These are phyloP conservation scores for Bromus sterilis DNA, from an alignment of 176 grass and related monocot genomes.

Conservation along the genomic window DNA sequence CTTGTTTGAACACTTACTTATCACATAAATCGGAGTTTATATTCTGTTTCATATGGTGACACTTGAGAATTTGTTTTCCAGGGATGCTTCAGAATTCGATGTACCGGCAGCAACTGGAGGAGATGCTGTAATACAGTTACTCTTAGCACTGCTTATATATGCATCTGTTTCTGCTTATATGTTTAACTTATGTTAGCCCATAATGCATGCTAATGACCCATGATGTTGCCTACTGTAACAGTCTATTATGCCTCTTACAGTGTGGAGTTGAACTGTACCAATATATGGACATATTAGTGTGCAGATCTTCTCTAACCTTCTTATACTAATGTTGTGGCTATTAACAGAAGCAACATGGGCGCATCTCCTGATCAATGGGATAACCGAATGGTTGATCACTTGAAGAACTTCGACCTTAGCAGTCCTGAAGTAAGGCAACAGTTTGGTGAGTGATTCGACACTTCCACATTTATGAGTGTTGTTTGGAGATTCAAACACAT, in stretches of 20 bases:
- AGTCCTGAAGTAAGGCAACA: slow-evolving; percentile 90
- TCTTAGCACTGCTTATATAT: slow-evolving; percentile 11
- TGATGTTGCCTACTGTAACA: background rate
- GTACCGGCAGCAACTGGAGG: slow-evolving; percentile 90
- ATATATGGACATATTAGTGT: background rate
- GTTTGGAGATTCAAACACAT: background rate
- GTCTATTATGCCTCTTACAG: background rate
- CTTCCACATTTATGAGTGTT: background rate
- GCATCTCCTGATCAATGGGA: slow-evolving; percentile 80
- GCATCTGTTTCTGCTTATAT: slow-evolving; percentile 2
- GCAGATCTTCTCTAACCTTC: slow-evolving; percentile 1
- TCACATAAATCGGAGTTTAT: slow-evolving; percentile 4
- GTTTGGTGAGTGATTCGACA: slow-evolving; percentile 71
- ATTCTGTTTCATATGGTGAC: slow-evolving; percentile 12
- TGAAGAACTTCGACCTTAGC: slow-evolving; percentile 96
- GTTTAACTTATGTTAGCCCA: background rate
- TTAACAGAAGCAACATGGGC: slow-evolving; percentile 89
- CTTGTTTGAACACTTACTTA: background rate
- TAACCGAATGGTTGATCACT: slow-evolving; percentile 70
- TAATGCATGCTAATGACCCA: background rate
- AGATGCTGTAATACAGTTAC: slow-evolving; percentile 75
- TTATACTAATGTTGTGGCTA: slow-evolving; percentile 2
- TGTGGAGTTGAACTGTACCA: slow-evolving; percentile 6
- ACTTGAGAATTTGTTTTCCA: slow-evolving; percentile 40
- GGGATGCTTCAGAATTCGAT: slow-evolving; percentile 95